These are phyloP conservation scores for Purpureocillium lavendulum DNA, from an alignment of 2,329 filamentous ascomycete genomes.

Conservation along the genomic window DNA sequence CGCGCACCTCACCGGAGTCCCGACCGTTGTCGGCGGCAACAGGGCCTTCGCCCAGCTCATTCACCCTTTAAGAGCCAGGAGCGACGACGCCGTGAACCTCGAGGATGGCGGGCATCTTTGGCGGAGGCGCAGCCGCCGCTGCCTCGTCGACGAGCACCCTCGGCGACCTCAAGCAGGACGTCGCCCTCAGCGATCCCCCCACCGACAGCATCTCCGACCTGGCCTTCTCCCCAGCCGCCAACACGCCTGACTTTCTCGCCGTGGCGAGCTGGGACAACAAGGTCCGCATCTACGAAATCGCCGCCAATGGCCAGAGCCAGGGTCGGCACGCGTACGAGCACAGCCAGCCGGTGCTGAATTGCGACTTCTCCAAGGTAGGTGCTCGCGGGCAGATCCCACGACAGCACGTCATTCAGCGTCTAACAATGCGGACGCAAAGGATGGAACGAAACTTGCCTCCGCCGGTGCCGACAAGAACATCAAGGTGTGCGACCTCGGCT, in stretches of 20 bases:
- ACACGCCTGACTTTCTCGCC: slow-evolving; percentile 65
- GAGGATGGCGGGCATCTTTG: slow-evolving; percentile 60
- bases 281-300: slow-evolving; percentile 92
- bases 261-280: slow-evolving; percentile 97
- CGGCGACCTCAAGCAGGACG: slow-evolving; percentile 85
- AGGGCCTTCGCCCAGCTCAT: no score
- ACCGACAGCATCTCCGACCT: slow-evolving; percentile 87
- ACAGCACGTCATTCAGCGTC: no score
- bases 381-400: no score
- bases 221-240: slow-evolving; percentile 61
- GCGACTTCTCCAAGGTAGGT: slow-evolving; percentile 80
- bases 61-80: neutral
- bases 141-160: slow-evolving; percentile 60
- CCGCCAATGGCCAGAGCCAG: slow-evolving; percentile 65
- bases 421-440: slow-evolving; percentile 40
- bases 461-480: slow-evolving; percentile 87
- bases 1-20: no score
- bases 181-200: slow-evolving; percentile 68
- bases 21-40: no score
- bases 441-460: slow-evolving; percentile 81
- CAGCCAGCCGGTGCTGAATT: slow-evolving; percentile 73
- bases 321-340: slow-evolving; percentile 83
- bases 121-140: slow-evolving; percentile 36
- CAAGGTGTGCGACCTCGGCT: slow-evolving; percentile 75
- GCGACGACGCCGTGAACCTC: neutral